Conservation (phyloP, 2,329 filamentous ascomycete genomes). For the Phaeosphaeria sp. region DNA sequence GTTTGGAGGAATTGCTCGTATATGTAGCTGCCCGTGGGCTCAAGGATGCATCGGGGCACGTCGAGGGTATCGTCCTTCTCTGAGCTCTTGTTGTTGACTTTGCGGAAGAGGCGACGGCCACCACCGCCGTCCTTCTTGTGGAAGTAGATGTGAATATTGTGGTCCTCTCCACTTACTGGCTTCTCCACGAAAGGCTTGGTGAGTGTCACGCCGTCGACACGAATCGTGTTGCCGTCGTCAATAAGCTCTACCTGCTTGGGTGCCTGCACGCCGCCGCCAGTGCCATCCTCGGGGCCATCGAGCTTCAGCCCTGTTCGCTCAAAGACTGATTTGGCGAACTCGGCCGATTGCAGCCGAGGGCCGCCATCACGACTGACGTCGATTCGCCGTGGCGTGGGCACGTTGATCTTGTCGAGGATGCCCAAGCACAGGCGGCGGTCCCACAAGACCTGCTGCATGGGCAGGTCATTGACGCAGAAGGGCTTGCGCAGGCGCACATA, state of each 20-base stretch:
- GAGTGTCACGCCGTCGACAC: conserved; percentile 82
- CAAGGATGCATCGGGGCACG: conserved; percentile 80
- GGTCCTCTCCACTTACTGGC: conserved; percentile 96
- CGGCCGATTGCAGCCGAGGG: conserved; percentile 76
- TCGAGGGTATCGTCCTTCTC: conserved; percentile 83
- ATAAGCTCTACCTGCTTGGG: conserved; percentile 79
- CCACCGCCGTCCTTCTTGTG: conserved; percentile 86
- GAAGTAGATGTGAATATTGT: conserved; percentile 99
- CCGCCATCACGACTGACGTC: conserved; percentile 95
- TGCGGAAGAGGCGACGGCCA: conserved; percentile 89
- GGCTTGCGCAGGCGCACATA: conserved; percentile 93
- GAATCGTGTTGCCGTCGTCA: conserved; percentile 87
- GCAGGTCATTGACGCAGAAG: conserved; percentile 96
- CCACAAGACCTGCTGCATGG: conserved; percentile 98
- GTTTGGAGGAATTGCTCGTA: conserved; percentile 98
- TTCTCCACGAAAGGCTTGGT: conserved; percentile 98
- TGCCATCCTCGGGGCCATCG: conserved; percentile 72
- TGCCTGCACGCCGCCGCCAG: conserved; percentile 62
- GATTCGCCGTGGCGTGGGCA: conserved; percentile 85
- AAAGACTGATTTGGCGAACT: conserved; percentile 80
- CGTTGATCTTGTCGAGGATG: conserved; percentile 86
- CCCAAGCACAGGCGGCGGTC: conserved; percentile 88
- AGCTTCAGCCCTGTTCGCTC: conserved; percentile 80
- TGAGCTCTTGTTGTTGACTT: conserved; percentile 98
- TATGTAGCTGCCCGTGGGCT: conserved; percentile 83